A percentile compares a stretch with the other conserved stretches of the same genome.
These are phyloP conservation scores for Lentinula edodes DNA, from an alignment of 768 basidiomycete species.

Conservation along the genomic window DNA sequence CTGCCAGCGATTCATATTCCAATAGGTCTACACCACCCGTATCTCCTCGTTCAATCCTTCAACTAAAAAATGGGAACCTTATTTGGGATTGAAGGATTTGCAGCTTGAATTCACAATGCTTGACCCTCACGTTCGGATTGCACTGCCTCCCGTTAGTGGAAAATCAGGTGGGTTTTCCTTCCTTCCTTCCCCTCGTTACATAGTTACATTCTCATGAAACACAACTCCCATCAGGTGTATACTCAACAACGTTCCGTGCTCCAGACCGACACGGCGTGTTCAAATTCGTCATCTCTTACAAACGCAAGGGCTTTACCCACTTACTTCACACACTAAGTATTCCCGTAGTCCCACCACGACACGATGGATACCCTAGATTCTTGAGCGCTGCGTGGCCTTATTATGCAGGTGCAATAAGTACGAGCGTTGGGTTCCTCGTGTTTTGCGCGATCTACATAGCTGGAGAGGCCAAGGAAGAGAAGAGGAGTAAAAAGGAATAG, in stretches of 20 bases:
- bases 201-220: not conserved
- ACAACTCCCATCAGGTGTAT: conserved; percentile 20
- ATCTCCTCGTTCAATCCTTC: conserved; percentile 64
- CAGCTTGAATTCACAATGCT: conserved; percentile 99
- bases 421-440: conserved; percentile 75
- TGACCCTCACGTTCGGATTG: conserved; percentile 89
- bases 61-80: conserved; percentile 62
- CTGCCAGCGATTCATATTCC: not conserved
- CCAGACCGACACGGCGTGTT: conserved; percentile 98
- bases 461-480: conserved; percentile 66
- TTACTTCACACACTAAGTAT: conserved; percentile 71
- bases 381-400: conserved; percentile 95
- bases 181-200: not conserved
- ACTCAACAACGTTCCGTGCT: conserved; percentile 78
- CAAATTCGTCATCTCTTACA: conserved; percentile 91
- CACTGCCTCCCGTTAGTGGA: conserved; percentile 54
- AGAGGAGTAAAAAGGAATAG: conserved; percentile 11
- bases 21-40: conserved; percentile 68
- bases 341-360: conserved; percentile 86
- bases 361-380: conserved; percentile 95
- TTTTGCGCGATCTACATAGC: conserved; percentile 88
- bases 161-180: conserved; percentile 45
- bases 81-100: conserved; percentile 67
- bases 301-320: conserved; percentile 82
- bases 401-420: conserved; percentile 87